Percentiles rank a stretch among this genome's conserved stretches.
Evolutionary conservation across 345 rosid species (phyloP).

Genomic region (Dovyalis caffra): DNA sequence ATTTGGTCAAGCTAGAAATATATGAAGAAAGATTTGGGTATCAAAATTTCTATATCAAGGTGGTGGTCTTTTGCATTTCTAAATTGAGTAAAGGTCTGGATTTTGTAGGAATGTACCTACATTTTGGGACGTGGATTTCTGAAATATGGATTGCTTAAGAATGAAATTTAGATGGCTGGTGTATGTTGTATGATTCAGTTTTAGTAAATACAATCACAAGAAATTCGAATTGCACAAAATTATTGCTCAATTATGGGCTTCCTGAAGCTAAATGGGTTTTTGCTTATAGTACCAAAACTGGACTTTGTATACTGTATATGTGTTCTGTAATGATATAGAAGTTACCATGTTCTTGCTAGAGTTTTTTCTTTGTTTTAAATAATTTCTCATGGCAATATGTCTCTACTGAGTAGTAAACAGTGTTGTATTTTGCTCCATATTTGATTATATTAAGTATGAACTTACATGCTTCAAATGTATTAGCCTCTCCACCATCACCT

Average conservation of each 20-base stretch:
- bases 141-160: background rate
- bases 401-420: background rate
- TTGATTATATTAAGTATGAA: background rate
- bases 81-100: background rate
- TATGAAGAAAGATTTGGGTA: background rate
- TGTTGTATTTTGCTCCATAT: background rate
- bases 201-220: background rate
- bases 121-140: background rate
- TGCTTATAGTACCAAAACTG: background rate
- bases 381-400: background rate
- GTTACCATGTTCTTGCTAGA: background rate
- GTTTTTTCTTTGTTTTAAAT: background rate
- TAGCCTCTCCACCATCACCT: background rate
- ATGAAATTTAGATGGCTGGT: background rate
- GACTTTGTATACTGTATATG: background rate
- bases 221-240: background rate
- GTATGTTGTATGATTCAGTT: background rate
- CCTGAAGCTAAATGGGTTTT: background rate
- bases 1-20: background rate
- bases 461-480: background rate
- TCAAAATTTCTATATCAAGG: background rate
- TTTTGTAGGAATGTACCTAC: background rate
- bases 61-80: constrained; percentile 1
- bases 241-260: background rate
- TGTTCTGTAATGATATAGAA: background rate